These are phyloP conservation scores for Ophiocordyceps sinensis DNA, from an alignment of 2,329 filamentous ascomycete species.

Conservation along the genomic window DNA sequence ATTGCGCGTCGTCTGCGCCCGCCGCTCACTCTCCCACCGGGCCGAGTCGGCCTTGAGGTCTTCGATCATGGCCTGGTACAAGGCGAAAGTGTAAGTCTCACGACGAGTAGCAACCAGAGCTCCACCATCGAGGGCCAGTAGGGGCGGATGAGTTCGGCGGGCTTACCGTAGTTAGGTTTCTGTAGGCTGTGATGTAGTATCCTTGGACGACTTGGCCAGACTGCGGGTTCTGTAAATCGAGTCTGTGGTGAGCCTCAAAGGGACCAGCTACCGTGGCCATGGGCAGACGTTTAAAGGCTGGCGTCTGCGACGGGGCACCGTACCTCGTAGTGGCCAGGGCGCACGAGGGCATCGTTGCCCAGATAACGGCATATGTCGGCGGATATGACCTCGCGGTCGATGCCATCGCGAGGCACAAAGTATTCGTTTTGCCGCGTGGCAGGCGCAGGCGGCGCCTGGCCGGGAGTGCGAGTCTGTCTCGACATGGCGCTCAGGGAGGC, in stretches of 20 bases:
- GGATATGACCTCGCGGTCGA: conserved; percentile 72
- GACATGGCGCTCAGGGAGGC: conserved; percentile 17
- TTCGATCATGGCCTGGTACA: conserved; percentile 45
- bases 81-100: neutral
- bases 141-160: neutral
- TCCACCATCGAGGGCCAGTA: neutral
- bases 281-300: neutral
- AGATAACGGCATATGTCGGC: conserved; percentile 75
- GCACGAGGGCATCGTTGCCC: conserved; percentile 68
- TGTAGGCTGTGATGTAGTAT: conserved; percentile 67
- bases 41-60: conserved; percentile 48
- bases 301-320: conserved; percentile 2
- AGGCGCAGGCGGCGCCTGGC: conserved; percentile 18
- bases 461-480: conserved; percentile 24
- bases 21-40: conserved; percentile 46
- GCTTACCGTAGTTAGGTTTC: conserved; percentile 63
- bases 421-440: conserved; percentile 56
- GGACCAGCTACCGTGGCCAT: neutral
- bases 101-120: neutral
- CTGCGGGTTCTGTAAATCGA: conserved; percentile 30
- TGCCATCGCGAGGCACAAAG: conserved; percentile 66
- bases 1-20: conserved; percentile 38
- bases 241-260: neutral
- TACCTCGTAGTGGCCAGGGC: conserved; percentile 62
- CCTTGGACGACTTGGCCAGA: conserved; percentile 49